Base-by-base conservation (phyloP, 768 basidiomycete genomes). In the Suillus hirtellus region DNA sequence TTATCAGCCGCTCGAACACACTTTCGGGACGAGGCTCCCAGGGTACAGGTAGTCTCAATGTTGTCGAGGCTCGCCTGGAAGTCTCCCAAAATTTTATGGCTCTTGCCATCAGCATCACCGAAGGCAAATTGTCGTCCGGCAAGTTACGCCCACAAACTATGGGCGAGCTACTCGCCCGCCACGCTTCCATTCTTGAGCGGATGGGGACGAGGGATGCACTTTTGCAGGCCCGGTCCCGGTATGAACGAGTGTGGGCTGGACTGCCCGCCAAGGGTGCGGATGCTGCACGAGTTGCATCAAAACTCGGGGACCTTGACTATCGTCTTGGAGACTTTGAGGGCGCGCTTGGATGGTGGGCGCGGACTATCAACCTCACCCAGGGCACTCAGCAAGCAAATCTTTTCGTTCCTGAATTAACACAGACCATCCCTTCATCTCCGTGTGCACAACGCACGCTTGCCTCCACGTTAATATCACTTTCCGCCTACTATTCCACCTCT, bases 291-390 rank as follows among this genome's bases (percentile, higher is more conserved):
- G 70, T 84, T 47, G 89, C 90, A 7, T 74, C 80, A 38, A 90
- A 88, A 74, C 78, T 93, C 1, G 91, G 91, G 14, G 84, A 92
- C 70, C 72, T 92, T 61, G 84, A 80, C 70, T 76, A 78, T 59
- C 81, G 86, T 42, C 73, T 90, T 31, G 85, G 85, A 7, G 77
- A 85, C 27, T 66, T 73, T 10, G 76, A 78, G 10, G 83, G 83
- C 50, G 89, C 89, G 5, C 68, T 89, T 50, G 68, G 76, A 34
- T 92, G 90, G 91, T 93, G 90, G 91, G 70, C 77, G 10, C 82
- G 82, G 47, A 80, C 89, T 14, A 76, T 89, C 34, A 73, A 78
- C 52, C 74, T 90, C 35, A 75, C 78, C 17, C 72, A 76, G 63
- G 79, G 76, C n/a, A 70, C 70, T 4, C 65, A 68, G 11, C 68